Conservation (phyloP, 495 filamentous ascomycete species). For the Penicillium riverlandense region DNA sequence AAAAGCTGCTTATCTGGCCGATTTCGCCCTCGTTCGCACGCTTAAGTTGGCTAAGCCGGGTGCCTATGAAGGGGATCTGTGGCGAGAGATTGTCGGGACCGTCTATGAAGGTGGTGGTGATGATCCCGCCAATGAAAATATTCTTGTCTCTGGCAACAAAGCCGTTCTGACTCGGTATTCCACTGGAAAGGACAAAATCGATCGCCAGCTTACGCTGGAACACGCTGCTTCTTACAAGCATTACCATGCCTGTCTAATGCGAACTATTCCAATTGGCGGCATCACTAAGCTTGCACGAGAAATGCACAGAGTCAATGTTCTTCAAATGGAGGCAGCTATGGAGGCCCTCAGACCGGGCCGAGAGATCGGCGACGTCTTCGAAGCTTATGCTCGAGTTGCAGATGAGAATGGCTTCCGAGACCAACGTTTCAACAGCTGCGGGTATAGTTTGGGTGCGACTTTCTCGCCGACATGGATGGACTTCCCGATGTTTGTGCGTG, state of each 20-base stretch:
- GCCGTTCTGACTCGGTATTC: slow-evolving; percentile 18
- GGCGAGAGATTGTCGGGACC: slow-evolving; percentile 13
- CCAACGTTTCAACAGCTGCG: slow-evolving; percentile 18
- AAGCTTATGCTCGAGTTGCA: slow-evolving; percentile 16
- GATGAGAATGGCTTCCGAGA: slow-evolving; percentile 19
- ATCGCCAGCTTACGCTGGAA: slow-evolving; percentile 16
- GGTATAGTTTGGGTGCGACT: slow-evolving; percentile 16
- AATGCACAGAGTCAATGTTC: slow-evolving; percentile 13
- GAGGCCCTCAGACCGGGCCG: slow-evolving; percentile 13
- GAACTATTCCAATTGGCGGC: slow-evolving; percentile 16
- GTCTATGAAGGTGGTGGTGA: slow-evolving; percentile 20
- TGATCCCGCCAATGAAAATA: slow-evolving; percentile 20
- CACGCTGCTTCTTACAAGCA: slow-evolving; percentile 19
- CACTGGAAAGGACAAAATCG: slow-evolving; percentile 14
- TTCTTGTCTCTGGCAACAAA: slow-evolving; percentile 19
- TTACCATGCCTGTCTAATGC: slow-evolving; percentile 18
- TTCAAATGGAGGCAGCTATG: slow-evolving; percentile 16
- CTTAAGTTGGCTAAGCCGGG: slow-evolving; percentile 17
- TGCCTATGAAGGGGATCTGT: slow-evolving; percentile 17
- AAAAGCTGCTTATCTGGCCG: slow-evolving; percentile 18
- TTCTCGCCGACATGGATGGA: slow-evolving; percentile 21
- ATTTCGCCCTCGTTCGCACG: slow-evolving; percentile 14
- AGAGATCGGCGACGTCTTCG: slow-evolving; percentile 16
- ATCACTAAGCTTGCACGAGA: slow-evolving; percentile 14
- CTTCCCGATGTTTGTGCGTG: slow-evolving; percentile 18